Percentiles rank a stretch among this genome's conserved stretches.
phyloP scores from a whole-genome alignment of 345 rosid species.

The Brassica incana region DNA sequence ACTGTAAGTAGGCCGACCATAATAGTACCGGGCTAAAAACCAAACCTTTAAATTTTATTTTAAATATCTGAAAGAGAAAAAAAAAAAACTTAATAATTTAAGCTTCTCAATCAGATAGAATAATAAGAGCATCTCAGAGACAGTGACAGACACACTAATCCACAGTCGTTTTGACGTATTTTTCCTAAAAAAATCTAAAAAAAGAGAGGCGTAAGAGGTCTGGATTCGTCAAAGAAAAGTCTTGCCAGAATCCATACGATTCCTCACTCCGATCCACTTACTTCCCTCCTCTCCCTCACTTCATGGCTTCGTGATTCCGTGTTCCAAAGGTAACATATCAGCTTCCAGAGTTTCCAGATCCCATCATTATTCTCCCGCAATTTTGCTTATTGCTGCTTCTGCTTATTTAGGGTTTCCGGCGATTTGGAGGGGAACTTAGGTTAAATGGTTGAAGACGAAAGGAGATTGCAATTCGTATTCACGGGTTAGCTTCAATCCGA shows the following conservation, averaged over 20 bases:
- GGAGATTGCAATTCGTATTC: slow-evolving; percentile 17
- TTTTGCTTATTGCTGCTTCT: slow-evolving; percentile 14
- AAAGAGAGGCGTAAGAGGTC: slow-evolving; percentile 29
- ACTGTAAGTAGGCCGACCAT: not conserved
- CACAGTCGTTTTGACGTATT: slow-evolving; percentile 27
- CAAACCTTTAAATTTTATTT: not conserved
- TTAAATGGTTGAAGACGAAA: slow-evolving; percentile 25
- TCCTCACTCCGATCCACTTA: slow-evolving; percentile 26
- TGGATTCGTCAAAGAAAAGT: slow-evolving; percentile 39
- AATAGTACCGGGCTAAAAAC: not conserved
- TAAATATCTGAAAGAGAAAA: not conserved
- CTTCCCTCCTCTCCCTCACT: not conserved
- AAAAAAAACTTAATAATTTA: not conserved
- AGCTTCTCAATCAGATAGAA: slow-evolving; percentile 29
- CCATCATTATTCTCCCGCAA: not conserved
- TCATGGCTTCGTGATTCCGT: slow-evolving; percentile 24
- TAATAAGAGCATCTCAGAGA: slow-evolving; percentile 34
- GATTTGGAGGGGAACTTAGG: slow-evolving; percentile 38
- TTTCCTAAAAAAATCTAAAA: not conserved
- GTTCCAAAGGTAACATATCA: slow-evolving; percentile 23
- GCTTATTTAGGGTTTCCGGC: slow-evolving; percentile 49
- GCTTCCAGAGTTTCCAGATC: slow-evolving; percentile 16
- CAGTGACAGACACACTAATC: slow-evolving; percentile 28
- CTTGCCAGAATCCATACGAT: slow-evolving; percentile 25
- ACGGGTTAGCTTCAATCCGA: slow-evolving; percentile 39